A percentile compares a stretch with the other conserved stretches of the same genome.
phyloP scores from a whole-genome alignment of 306 rosid species.

The Cicer cuneatum region DNA sequence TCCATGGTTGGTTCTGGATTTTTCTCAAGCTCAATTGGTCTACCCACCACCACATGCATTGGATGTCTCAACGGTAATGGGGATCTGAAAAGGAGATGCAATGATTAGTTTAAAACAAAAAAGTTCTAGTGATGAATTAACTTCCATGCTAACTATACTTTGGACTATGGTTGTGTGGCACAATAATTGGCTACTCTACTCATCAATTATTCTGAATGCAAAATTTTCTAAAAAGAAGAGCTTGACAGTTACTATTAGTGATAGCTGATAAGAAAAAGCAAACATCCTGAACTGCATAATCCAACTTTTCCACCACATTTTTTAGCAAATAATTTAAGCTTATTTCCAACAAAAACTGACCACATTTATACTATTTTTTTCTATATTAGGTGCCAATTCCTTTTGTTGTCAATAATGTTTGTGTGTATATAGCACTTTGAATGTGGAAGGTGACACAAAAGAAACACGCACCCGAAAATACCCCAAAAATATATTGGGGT shows the following conservation, averaged over 20 bases:
- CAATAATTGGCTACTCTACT: slow-evolving; percentile 24
- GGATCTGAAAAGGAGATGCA: slow-evolving; percentile 57
- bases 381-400: slow-evolving; percentile 22
- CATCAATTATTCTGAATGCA: slow-evolving; percentile 13
- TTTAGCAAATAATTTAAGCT: slow-evolving; percentile 28
- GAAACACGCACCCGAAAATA: slow-evolving; percentile 71
- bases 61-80: slow-evolving; percentile 75
- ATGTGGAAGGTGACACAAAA: slow-evolving; percentile 12
- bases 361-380: slow-evolving; percentile 18
- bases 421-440: slow-evolving; percentile 2
- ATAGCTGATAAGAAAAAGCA: slow-evolving; percentile 4
- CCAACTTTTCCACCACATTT: slow-evolving; percentile 18
- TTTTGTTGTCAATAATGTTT: slow-evolving; percentile 30
- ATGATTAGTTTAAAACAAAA: neutral
- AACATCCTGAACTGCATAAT: neutral
- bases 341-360: slow-evolving; percentile 29
- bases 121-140: slow-evolving; percentile 11
- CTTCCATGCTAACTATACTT: slow-evolving; percentile 10
- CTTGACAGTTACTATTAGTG: neutral
- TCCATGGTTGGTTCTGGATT: slow-evolving; percentile 76
- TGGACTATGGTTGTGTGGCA: slow-evolving; percentile 22
- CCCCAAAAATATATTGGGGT: slow-evolving; percentile 89
- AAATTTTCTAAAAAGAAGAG: neutral
- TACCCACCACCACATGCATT: slow-evolving; percentile 88
- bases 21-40: slow-evolving; percentile 71